Base-by-base conservation (phyloP, 1,139 yeast species). In the Barnettozyma hawaiiensis region DNA sequence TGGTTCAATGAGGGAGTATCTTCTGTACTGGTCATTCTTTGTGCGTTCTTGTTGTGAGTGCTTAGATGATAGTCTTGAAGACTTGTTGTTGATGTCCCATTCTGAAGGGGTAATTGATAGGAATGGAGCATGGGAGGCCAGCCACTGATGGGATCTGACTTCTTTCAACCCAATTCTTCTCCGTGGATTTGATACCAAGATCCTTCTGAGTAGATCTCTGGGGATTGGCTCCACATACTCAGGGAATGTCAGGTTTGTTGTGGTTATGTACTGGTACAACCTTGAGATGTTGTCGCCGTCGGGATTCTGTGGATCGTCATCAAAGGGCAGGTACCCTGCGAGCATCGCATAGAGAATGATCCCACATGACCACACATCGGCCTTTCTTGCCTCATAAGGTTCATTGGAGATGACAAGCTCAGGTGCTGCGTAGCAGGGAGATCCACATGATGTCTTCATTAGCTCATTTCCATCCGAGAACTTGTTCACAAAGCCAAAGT, bases 371-470 rank as follows among this genome's bases (percentile, higher is more conserved):
- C 98, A 92, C 36, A 90, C 84, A 63, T 92, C 98, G 20, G 87
- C 97, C 62, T 86, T 89, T 50, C 89, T 76, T n/a, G 96, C 97
- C 54, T 85, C 89, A 61, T 92, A 92, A 18, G 94, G 92, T 43
- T 79, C 74, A 54, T 83, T 90, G 12, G 94, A 82, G 33, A 90
- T 82, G 4, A 92, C 98, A 47, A 92, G 69, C 63, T 92, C 98
- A 0, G 98, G 98, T 4, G 98, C 98, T 0, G 97, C 97, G 63
- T 92, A 92, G 63, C 98, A 90, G 0, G 98, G 98, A 7, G 96
- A 86, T 2, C 99, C 99, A 65, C 99, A 92, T 39, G 92, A 81
- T 1, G 98, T 92, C 61, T 82, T 83, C 98, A 92, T 92, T 43
- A 87, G 69, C 60, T 87, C 96, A 51, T 75, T 75, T 26, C 73